A percentile compares a stretch with the other conserved stretches of the same genome.
Evolutionary conservation across 2,329 filamentous ascomycete genomes (phyloP).

Genomic region (Fusarium anthophilum): DNA sequence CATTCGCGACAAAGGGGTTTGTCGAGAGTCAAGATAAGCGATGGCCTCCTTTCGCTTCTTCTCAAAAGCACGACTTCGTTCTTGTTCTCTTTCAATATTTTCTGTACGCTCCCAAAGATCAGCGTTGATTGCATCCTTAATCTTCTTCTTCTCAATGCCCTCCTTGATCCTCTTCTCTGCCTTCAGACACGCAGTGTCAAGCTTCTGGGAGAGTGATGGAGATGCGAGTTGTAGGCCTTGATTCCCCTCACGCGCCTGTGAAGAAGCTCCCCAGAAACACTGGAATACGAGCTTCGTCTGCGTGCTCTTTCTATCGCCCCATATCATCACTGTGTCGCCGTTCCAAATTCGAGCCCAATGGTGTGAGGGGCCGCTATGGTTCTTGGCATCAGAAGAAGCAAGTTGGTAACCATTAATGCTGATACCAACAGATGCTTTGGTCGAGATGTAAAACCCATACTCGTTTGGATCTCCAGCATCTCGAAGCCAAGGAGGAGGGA

Average conservation of each 20-base stretch:
- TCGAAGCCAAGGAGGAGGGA: slow-evolving; percentile 57
- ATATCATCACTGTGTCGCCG: slow-evolving; percentile 81
- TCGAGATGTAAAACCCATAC: slow-evolving; percentile 78
- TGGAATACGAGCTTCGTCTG: slow-evolving; percentile 61
- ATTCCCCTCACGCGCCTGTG: slow-evolving; percentile 49
- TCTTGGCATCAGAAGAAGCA: slow-evolving; percentile 62
- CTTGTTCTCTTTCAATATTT: slow-evolving; percentile 57
- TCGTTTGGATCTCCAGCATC: slow-evolving; percentile 57
- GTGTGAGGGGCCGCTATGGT: slow-evolving; percentile 63
- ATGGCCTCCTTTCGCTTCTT: slow-evolving; percentile 57
- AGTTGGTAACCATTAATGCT: slow-evolving; percentile 78
- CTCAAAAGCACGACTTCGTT: slow-evolving; percentile 62
- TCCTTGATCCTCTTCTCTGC: slow-evolving; percentile 58
- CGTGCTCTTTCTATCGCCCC: slow-evolving; percentile 55
- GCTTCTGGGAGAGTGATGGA: slow-evolving; percentile 51
- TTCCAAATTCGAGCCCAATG: slow-evolving; percentile 77
- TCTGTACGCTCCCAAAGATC: slow-evolving; percentile 56
- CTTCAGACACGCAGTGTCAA: slow-evolving; percentile 60
- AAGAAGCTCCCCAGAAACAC: slow-evolving; percentile 67
- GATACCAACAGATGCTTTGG: slow-evolving; percentile 80
- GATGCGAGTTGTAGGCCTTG: slow-evolving; percentile 49
- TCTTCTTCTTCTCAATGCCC: slow-evolving; percentile 51
- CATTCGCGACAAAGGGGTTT: slow-evolving; percentile 40
- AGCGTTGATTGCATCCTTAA: slow-evolving; percentile 54
- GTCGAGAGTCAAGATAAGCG: slow-evolving; percentile 49